These are phyloP conservation scores for Fagopyrum tataricum DNA, from an alignment of 148 eudicot species.

Conservation along the genomic window DNA sequence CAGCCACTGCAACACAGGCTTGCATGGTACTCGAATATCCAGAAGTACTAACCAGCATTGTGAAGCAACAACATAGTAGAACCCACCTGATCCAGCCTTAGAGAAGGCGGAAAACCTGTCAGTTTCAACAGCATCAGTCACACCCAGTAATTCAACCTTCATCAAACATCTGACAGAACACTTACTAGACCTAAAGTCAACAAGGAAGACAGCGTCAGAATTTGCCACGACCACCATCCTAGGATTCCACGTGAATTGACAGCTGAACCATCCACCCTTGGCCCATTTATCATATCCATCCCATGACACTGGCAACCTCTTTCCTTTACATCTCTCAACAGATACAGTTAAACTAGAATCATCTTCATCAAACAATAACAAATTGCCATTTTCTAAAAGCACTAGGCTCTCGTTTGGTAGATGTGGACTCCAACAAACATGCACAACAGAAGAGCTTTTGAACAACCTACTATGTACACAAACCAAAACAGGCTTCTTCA, in stretches of 20 bases:
- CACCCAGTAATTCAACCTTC: conserved; percentile 29
- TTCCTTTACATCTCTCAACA: conserved; percentile 25
- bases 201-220: conserved; percentile 45
- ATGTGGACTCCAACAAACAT: conserved; percentile 14
- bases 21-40: conserved; percentile 57
- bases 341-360: neutral
- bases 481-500: neutral
- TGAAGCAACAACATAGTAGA: conserved; percentile 48
- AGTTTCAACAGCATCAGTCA: conserved; percentile 16
- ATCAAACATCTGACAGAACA: too few species aligned
- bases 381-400: conserved; percentile 52
- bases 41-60: conserved; percentile 44
- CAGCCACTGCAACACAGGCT: conserved; percentile 63
- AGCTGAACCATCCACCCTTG: conserved; percentile 55
- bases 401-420: conserved; percentile 27
- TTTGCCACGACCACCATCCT: conserved; percentile 56
- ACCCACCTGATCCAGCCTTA: conserved; percentile 50
- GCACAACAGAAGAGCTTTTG: neutral
- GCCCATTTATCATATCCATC: conserved; percentile 20
- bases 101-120: conserved; percentile 56
- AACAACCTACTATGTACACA: neutral
- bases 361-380: conserved; percentile 56
- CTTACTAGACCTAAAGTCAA: conserved; percentile 51
- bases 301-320: conserved; percentile 39
- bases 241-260: conserved; percentile 83